phyloP scores from a whole-genome alignment of 2,329 filamentous ascomycete genomes.

The Aureobasidium namibiae region DNA sequence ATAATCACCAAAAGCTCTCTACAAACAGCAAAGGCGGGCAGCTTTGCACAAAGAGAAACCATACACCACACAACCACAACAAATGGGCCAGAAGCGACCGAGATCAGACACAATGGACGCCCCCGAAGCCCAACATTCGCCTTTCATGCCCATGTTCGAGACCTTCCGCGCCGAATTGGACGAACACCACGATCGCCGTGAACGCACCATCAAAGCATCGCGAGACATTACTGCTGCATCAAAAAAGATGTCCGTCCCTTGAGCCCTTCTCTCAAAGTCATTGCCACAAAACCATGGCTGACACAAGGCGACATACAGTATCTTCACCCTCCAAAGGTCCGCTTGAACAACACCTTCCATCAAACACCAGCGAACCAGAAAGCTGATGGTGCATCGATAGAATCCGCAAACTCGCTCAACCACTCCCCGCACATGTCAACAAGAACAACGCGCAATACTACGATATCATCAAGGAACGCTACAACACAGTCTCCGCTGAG shows the following conservation, averaged over 20 bases:
- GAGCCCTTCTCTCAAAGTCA: neutral
- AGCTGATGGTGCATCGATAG: slow-evolving; percentile 33
- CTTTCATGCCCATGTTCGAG: slow-evolving; percentile 67
- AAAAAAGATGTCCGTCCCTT: slow-evolving; percentile 76
- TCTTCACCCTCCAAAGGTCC: slow-evolving; percentile 75
- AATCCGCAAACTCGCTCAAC: slow-evolving; percentile 50
- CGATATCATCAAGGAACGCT: slow-evolving; percentile 61
- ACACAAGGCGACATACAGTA: slow-evolving; percentile 49
- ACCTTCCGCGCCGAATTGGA: slow-evolving; percentile 80
- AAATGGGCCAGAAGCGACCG: slow-evolving; percentile 18
- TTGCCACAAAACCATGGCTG: slow-evolving; percentile 14
- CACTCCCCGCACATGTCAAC: slow-evolving; percentile 59
- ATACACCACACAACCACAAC: neutral
- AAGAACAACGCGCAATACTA: slow-evolving; percentile 64
- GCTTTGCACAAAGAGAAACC: neutral
- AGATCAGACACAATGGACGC: slow-evolving; percentile 16
- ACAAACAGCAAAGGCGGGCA: slow-evolving; percentile 1
- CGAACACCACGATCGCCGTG: slow-evolving; percentile 85
- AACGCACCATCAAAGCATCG: slow-evolving; percentile 82
- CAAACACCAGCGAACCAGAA: neutral
- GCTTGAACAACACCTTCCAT: neutral
- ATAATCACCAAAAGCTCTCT: slow-evolving; percentile 6
- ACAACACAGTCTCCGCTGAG: slow-evolving; percentile 61
- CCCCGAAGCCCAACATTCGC: slow-evolving; percentile 24
- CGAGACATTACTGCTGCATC: slow-evolving; percentile 87